These are phyloP conservation scores for Wickerhamomyces kurtzmanii DNA, from an alignment of 805 yeast species.

Conservation along the genomic window DNA sequence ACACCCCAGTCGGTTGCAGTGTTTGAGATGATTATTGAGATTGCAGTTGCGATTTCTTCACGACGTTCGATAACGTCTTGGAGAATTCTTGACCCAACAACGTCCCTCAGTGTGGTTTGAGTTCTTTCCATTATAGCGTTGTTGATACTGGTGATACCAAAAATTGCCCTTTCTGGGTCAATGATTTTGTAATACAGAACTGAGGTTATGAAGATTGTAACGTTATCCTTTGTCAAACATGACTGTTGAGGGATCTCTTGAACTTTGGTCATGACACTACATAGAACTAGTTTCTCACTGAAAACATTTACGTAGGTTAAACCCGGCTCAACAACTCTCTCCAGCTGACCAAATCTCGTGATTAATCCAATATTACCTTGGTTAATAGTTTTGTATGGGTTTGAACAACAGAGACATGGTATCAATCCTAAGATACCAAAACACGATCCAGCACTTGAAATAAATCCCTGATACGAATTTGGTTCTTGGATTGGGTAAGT, in stretches of 20 bases:
- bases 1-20: constrained; percentile 69
- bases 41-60: constrained; percentile 59
- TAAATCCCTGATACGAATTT: constrained; percentile 30
- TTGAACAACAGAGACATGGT: constrained; percentile 41
- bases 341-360: constrained; percentile 56
- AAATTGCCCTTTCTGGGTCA: constrained; percentile 59
- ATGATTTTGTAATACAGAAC: constrained; percentile 59
- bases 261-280: constrained; percentile 47
- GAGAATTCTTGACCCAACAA: constrained; percentile 51
- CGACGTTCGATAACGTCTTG: constrained; percentile 69
- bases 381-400: constrained; percentile 48
- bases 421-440: constrained; percentile 46
- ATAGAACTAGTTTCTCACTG: constrained; percentile 42
- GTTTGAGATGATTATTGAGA: constrained; percentile 47
- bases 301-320: constrained; percentile 54
- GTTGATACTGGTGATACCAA: constrained; percentile 43
- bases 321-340: constrained; percentile 63
- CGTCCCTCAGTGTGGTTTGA: constrained; percentile 66
- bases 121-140: constrained; percentile 56
- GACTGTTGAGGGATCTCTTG: constrained; percentile 57
- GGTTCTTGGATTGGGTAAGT: constrained; percentile 27
- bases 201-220: constrained; percentile 49
- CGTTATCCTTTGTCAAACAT: constrained; percentile 67
- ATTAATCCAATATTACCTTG: constrained; percentile 66
- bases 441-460: constrained; percentile 29